phyloP scores from a whole-genome alignment of 306 rosid species.

The Aeschynomene evenia region DNA sequence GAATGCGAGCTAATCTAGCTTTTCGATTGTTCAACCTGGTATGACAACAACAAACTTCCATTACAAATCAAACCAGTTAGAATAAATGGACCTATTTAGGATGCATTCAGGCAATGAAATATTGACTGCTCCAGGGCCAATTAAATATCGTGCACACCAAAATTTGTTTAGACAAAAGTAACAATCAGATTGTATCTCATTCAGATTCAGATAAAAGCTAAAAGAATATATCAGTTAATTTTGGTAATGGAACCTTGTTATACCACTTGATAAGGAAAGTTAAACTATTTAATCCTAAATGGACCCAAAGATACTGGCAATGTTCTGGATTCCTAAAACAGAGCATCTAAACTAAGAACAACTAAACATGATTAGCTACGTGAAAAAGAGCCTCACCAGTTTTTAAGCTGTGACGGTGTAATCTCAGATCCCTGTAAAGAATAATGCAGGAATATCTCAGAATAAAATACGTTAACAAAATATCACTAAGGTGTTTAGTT shows the following conservation, averaged over 20 bases:
- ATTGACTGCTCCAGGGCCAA: conserved; percentile 19
- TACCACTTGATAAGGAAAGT: conserved; percentile 1
- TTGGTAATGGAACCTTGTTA: conserved; percentile 5
- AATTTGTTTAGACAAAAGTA: too few species aligned
- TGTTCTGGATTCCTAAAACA: not conserved
- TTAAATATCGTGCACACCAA: not conserved
- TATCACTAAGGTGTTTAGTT: conserved; percentile 18
- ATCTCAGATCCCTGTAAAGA: conserved; percentile 86
- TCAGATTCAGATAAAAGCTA: conserved; percentile 1
- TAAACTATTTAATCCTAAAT: conserved; percentile 16
- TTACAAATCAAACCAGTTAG: conserved; percentile 4
- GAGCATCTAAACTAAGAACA: conserved; percentile 14
- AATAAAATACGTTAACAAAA: conserved; percentile 14
- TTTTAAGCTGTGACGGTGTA: conserved; percentile 85
- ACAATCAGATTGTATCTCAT: too few species aligned
- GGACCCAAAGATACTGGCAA: not conserved
- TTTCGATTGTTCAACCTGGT: conserved; percentile 93
- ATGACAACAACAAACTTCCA: conserved; percentile 7
- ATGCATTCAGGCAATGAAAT: not conserved
- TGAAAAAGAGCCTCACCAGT: conserved; percentile 54
- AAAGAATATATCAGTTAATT: conserved; percentile 12
- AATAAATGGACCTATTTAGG: not conserved
- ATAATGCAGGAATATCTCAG: conserved; percentile 39
- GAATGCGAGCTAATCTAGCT: conserved; percentile 86
- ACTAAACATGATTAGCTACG: not conserved